Percentiles rank a stretch among this genome's conserved stretches.
Conservation (phyloP, 192 early-diverging fungal genomes). For the Backusella westeae region DNA sequence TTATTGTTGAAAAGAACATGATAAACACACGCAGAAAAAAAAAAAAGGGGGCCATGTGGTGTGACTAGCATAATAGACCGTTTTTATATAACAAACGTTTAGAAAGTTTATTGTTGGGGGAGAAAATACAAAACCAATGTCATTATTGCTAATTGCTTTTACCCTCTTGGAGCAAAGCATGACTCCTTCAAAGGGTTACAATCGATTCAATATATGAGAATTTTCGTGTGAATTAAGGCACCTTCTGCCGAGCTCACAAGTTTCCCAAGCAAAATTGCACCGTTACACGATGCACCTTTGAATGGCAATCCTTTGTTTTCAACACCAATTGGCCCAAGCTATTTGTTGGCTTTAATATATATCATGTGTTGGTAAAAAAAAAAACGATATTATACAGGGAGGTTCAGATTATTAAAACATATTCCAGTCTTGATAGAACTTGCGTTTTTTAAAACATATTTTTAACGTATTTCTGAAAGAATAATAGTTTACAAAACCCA, state of each 20-base stretch:
- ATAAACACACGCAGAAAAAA: too few species aligned
- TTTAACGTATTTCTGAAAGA: too few species aligned
- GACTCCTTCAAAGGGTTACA: slow-evolving; percentile 1
- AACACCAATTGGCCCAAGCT: not conserved
- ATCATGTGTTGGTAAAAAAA: not conserved
- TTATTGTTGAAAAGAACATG: not conserved
- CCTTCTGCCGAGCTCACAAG: not conserved
- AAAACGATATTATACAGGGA: not conserved
- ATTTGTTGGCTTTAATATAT: not conserved
- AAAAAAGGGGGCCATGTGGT: not conserved
- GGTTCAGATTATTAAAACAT: slow-evolving; percentile 1
- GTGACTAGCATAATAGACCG: not conserved
- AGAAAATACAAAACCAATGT: not conserved
- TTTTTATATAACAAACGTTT: not conserved
- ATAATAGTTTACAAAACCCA: not conserved
- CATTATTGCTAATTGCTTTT: not conserved
- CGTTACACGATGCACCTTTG: not conserved
- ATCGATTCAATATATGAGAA: not conserved
- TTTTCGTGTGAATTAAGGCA: not conserved
- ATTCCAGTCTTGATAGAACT: not conserved
- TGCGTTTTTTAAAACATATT: not conserved
- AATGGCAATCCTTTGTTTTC: not conserved
- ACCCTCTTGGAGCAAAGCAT: not conserved
- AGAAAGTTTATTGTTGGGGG: not conserved
- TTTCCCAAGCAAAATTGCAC: not conserved